Conservation (phyloP, 495 filamentous ascomycete species). For the Penicillium pulvis region DNA sequence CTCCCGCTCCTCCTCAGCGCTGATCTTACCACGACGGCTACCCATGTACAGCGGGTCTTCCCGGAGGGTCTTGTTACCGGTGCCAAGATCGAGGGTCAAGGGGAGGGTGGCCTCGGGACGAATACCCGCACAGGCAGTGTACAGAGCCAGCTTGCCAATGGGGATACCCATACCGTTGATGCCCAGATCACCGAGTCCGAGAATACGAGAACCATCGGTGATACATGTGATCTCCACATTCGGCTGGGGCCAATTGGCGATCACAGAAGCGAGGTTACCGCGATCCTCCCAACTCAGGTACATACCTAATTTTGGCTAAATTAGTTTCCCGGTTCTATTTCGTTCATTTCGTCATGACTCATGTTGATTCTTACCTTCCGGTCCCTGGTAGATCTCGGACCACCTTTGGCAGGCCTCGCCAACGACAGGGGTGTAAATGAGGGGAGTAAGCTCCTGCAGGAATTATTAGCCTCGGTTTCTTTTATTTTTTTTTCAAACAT, state of each 20-base stretch:
- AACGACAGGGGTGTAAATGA: constrained; percentile 97
- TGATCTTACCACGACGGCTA: constrained; percentile 77
- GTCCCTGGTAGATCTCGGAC: constrained; percentile 93
- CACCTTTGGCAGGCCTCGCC: constrained; percentile 95
- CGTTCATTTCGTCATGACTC: constrained; percentile 14
- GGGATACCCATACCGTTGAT: constrained; percentile 98
- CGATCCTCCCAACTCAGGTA: constrained; percentile 92
- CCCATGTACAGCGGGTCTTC: constrained; percentile 95
- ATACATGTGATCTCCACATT: constrained; percentile 95
- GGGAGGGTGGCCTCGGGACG: constrained; percentile 89
- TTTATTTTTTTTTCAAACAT: neutral
- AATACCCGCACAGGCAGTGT: constrained; percentile 96
- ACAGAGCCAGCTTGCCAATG: constrained; percentile 90
- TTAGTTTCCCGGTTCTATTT: constrained; percentile 36
- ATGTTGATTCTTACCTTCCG: constrained; percentile 64
- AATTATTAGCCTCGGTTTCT: neutral
- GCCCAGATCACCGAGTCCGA: constrained; percentile 93
- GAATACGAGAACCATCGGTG: constrained; percentile 94
- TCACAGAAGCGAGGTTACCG: constrained; percentile 77
- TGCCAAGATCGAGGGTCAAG: constrained; percentile 89
- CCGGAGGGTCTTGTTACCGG: constrained; percentile 82
- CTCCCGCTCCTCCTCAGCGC: constrained; percentile 79
- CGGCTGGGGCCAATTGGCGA: constrained; percentile 85
- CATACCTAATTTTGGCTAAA: constrained; percentile 50
- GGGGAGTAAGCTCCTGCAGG: constrained; percentile 76